Evolutionary conservation across 768 basidiomycete genomes (phyloP), one percentile per base, ranked within the genome.

Genomic region (Suillus ampliporus): DNA sequence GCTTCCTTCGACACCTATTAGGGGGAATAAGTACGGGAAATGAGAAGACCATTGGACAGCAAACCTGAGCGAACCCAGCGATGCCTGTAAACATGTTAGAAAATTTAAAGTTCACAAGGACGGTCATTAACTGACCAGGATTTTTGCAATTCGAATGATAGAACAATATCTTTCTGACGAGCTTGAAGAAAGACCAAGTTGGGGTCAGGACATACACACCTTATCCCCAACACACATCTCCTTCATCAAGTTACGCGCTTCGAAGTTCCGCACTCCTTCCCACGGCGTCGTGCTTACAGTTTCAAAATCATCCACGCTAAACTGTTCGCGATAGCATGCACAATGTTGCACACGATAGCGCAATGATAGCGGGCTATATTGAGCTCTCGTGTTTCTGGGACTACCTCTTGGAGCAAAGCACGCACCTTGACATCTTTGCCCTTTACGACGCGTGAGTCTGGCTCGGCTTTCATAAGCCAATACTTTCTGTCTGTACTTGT

Each of bases 391-490:
- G 41, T 59, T 38, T 60, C 23, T 35, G 40, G n/a, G 58, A 23
- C 9, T 37, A 17, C 40, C 21, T 19, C 23, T 35, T 43, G 11
- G n/a, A 23, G 50, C 21, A 40, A 41, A 28, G 34, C 57, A 59
- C 76, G 51, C 66, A 81, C 92, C 83, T 91, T 94, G 66, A 95
- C 91, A 65, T 95, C 93, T 68, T 89, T 91, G 48, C 92, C 93
- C 73, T 93, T 95, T 47, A 92, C 90, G 51, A 94, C 70, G 60
- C 92, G 88, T 17, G 91, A 86, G 64, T 94, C 89, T 10, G 93
- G 93, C 73, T 94, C 93, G 4, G 93, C 93, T 74, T 95, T 94
- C 76, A 93, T 84, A 26, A 95, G 83, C 91, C 92, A 95, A 66
- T 72, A 68, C 40, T 69, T 78, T 52, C 9, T 64, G 26, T 19